Evolutionary conservation across 2,329 filamentous ascomycete species (phyloP), one percentile per base, ranked within the genome.

Genomic region (Akanthomyces uredinophilus): DNA sequence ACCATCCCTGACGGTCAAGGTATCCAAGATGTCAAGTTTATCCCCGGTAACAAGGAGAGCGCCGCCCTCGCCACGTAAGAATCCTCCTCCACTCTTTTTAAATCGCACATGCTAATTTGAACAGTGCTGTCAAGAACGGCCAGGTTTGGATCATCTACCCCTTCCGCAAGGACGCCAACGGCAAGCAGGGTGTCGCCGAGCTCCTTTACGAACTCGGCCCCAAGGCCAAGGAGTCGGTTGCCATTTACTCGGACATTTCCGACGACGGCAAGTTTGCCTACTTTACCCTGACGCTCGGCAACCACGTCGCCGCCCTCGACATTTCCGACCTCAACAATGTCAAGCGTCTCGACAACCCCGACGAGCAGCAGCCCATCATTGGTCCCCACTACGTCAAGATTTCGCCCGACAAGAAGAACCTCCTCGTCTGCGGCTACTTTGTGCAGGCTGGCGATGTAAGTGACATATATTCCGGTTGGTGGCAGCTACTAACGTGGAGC

Each of bases 81-180:
- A 8, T 10, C 20, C 4, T 2, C 14, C 1, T 16, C 29, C 11
- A n/a, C n/a, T 2, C 32, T 18, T 22, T 39, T 6, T 2, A 3
- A 8, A 2, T 5, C 4, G 27, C 20, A 4, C 32, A 43, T 41
- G 6, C 52, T 41, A n/a, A 57, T 5, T 32, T 18, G 16, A 41
- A 18, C 18, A 77, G 74, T 14, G 84, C 85, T 18, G 84, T 87
- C 22, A 78, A 81, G 37, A 78, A 81, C 3, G 84, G 83, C 11
- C 79, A 87, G 67, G 82, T 87, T 66, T 87, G 84, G 84, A 82
- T 87, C 70, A 86, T 88, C 72, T 87, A 87, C 70, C 85, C 85
- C 24, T 81, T 82, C 76, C 81, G 82, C 65, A 80, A 76, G 64
- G 77, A 85, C 67, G 69, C 76, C 8, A 76, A 81, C 24, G 84